Evolutionary conservation across 805 yeast species (phyloP), one percentile per base, ranked within the genome.

Genomic region (Saccharomycopsis oosterbeekiorum): DNA sequence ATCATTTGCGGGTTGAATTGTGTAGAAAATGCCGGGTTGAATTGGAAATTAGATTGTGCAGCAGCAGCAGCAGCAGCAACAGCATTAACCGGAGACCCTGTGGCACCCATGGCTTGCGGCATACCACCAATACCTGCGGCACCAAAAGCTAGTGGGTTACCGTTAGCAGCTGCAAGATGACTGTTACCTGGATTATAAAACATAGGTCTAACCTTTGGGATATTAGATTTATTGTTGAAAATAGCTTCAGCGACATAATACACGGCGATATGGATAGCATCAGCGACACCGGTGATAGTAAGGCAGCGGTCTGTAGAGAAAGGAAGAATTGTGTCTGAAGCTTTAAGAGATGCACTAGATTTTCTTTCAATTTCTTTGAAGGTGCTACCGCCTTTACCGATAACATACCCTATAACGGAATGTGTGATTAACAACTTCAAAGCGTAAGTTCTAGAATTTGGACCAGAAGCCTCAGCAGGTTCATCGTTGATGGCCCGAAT

Each of bases 241-340:
- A 85, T 77, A 2, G 88, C 85, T 70, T 84, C 87, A 0, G 88
- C 84, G 60, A 88, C 78, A 69, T 85, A 86, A 71, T 85, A 88
- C 0, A 84, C 77, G 10, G 96, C 96, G 66, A 89, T 88, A 69
- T 88, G 96, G 51, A 90, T 81, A 1, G 96, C 91, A 73, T 89
- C 96, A 0, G 91, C 90, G 14, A 88, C 93, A 6, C 96, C 96
- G 4, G 80, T 76, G 8, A 89, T 80, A 26, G 84, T 78, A 56
- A 90, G 74, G 21, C 87, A 76, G 62, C 96, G 78, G 70, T 90
- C 97, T 15, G 91, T 88, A 0, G 93, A 86, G 63, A 80, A 81
- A 0, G 94, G 88, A 65, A 90, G 74, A 15, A 85, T 81, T 55
- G 82, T 81, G 51, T 86, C 89, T 26, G 86, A 88, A 1, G 96